phyloP scores from a whole-genome alignment of 1,284 basidiomycete species.

The Blastosporella zonata region DNA sequence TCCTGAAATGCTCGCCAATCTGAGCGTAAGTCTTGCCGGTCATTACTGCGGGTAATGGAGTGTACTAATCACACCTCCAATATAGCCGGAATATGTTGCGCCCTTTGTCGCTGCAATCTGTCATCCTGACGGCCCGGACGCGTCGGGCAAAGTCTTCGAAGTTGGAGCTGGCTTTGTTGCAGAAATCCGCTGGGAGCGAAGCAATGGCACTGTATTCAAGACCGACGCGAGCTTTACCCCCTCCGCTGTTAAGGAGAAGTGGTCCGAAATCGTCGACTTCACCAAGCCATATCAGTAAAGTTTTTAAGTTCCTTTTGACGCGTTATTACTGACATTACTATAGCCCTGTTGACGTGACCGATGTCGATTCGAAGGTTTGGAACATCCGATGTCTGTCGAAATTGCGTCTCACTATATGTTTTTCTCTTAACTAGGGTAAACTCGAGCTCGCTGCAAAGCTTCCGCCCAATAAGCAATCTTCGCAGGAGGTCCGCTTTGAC shows the following conservation, averaged over 20 bases:
- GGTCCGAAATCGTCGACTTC: conserved; percentile 84
- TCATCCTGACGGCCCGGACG: conserved; percentile 79
- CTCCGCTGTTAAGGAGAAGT: conserved; percentile 85
- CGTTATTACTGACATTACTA: conserved; percentile 1
- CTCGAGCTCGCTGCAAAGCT: conserved; percentile 69
- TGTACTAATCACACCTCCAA: neutral
- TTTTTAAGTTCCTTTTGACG: neutral
- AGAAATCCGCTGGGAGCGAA: conserved; percentile 92
- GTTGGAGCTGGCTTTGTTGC: conserved; percentile 93
- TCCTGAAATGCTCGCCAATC: conserved; percentile 90
- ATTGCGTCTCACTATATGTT: neutral
- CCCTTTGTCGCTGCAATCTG: conserved; percentile 83
- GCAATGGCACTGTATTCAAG: conserved; percentile 86
- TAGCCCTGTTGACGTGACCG: conserved; percentile 69
- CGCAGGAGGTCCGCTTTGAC: conserved; percentile 77
- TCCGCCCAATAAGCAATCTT: conserved; percentile 72
- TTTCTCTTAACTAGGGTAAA: conserved; percentile 44
- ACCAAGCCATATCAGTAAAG: conserved; percentile 70
- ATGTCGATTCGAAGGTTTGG: conserved; percentile 64
- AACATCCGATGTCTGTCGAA: conserved; percentile 10
- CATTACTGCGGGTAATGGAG: too few relatives aligned
- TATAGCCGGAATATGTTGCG: conserved; percentile 87
- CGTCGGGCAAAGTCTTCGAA: conserved; percentile 89
- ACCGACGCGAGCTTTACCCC: conserved; percentile 92
- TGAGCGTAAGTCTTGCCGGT: conserved; percentile 60